Percentiles rank a stretch among this genome's conserved stretches.
phyloP scores from a whole-genome alignment of 257 asterid genomes.

The Penstemon barbatus region DNA sequence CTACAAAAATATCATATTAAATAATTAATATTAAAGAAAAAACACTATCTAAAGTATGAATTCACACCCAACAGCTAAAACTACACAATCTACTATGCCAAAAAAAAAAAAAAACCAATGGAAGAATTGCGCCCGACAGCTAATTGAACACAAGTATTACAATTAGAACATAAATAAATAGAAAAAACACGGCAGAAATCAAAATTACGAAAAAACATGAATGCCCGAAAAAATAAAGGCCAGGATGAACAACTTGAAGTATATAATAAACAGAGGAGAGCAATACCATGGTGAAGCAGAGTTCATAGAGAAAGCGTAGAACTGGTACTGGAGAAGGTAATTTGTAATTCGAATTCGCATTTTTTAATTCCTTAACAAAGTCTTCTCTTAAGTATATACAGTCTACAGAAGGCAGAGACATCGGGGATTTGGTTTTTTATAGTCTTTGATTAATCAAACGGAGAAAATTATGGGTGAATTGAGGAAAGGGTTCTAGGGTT shows the following conservation, averaged over 20 bases:
- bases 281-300: constrained; percentile 69
- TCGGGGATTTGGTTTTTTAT: constrained; percentile 5
- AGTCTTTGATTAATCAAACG: neutral
- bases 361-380: constrained; percentile 65
- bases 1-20: too few relatives aligned
- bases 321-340: constrained; percentile 60
- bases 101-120: constrained; percentile 5
- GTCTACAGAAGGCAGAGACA: constrained; percentile 73
- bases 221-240: neutral
- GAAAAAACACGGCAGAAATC: neutral
- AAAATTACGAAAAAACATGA: neutral
- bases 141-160: neutral
- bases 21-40: too few relatives aligned
- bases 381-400: constrained; percentile 67
- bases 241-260: neutral
- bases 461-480: too few relatives aligned
- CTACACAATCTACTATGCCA: neutral
- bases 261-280: neutral
- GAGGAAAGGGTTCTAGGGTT: too few relatives aligned
- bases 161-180: constrained; percentile 4
- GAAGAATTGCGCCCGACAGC: neutral
- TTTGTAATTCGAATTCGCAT: constrained; percentile 62
- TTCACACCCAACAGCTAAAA: too few relatives aligned
- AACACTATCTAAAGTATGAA: too few relatives aligned
- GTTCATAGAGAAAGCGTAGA: constrained; percentile 84